Base-by-base conservation (phyloP, 1,284 basidiomycete genomes). In the Leccinum subspadiceum region DNA sequence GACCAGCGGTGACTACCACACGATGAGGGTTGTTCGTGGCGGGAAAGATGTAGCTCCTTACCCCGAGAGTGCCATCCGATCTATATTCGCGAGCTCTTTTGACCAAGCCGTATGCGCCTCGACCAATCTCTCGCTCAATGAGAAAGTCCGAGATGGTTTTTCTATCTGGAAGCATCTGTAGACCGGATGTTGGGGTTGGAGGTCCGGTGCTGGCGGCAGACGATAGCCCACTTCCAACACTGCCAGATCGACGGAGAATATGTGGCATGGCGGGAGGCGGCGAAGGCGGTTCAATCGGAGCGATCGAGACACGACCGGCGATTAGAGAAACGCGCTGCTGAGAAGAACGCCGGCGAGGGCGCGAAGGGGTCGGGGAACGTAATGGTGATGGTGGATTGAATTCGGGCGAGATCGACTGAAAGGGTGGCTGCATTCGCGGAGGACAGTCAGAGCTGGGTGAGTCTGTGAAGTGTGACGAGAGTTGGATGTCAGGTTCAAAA, bases 91-190 rank as follows among this genome's bases (percentile, higher is more conserved):
- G 82, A 1, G 89, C 96, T 57, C 93, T 84, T 77, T 97, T 96
- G 26, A 99, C 96, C 50, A 98, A 80, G 0, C 96, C 96, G 75
- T 99, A 99, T 13, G 96, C 96, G n/a, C 96, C 96, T 60, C 94
- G 84, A 24, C 96, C 94, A 20, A 96, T 91, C 70, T 97, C 94
- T 54, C 84, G 84, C 65, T 94, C 85, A 58, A 97, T 89, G 31
- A 90, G 81, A 69, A 89, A 94, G 67, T 92, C 87, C 3, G 84
- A 85, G 60, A 94, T 91, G 64, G 79, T 87, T 61, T 85, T 82
- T 53, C 81, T 81, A 54, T 84, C 86, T 5, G 85, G 73, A 62
- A 83, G 82, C 4, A 78, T 75, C 49, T 82, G 76, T 46, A 77
- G 76, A 59, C 83, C 79, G 13, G 72, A 63, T 10, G 73, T 69